phyloP scores from a whole-genome alignment of 768 basidiomycete genomes.

The Pisolithus tinctorius region DNA sequence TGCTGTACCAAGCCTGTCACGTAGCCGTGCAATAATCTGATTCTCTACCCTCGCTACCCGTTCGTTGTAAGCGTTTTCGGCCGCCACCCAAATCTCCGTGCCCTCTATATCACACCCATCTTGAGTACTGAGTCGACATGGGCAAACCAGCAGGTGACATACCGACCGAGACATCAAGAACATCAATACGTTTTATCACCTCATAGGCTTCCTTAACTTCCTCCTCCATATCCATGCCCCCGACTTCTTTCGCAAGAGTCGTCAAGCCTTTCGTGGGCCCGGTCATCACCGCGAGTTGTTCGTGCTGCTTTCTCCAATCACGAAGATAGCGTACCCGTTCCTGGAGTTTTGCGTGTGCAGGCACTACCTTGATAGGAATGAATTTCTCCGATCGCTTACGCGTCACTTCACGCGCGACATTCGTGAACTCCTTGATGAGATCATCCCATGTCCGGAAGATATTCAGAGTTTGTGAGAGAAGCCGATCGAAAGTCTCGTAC shows the following conservation, averaged over 20 bases:
- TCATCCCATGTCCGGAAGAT: conserved; percentile 90
- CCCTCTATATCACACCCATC: conserved; percentile 56
- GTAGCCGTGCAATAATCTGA: conserved; percentile 90
- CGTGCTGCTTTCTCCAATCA: conserved; percentile 95
- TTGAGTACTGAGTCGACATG: background rate
- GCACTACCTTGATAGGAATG: conserved; percentile 91
- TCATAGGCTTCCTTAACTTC: conserved; percentile 97
- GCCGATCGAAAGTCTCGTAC: conserved; percentile 88
- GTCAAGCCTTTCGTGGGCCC: conserved; percentile 85
- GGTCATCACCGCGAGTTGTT: conserved; percentile 96
- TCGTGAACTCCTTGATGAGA: conserved; percentile 85
- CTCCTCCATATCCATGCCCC: conserved; percentile 96
- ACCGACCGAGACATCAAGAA: conserved; percentile 91
- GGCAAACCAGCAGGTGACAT: conserved; percentile 20
- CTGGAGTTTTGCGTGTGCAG: conserved; percentile 87
- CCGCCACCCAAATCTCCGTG: conserved; percentile 95
- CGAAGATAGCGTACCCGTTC: conserved; percentile 81
- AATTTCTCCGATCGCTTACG: conserved; percentile 87
- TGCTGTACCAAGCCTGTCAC: conserved; percentile 90
- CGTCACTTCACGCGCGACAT: conserved; percentile 88
- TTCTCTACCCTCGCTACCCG: conserved; percentile 96
- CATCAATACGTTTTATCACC: conserved; percentile 93
- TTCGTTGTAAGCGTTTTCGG: conserved; percentile 97
- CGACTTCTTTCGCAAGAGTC: conserved; percentile 65
- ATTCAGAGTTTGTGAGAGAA: conserved; percentile 65